Evolutionary conservation across 1,284 basidiomycete genomes (phyloP), one percentile per base, ranked within the genome.

Genomic region (Ganoderma meredithae): DNA sequence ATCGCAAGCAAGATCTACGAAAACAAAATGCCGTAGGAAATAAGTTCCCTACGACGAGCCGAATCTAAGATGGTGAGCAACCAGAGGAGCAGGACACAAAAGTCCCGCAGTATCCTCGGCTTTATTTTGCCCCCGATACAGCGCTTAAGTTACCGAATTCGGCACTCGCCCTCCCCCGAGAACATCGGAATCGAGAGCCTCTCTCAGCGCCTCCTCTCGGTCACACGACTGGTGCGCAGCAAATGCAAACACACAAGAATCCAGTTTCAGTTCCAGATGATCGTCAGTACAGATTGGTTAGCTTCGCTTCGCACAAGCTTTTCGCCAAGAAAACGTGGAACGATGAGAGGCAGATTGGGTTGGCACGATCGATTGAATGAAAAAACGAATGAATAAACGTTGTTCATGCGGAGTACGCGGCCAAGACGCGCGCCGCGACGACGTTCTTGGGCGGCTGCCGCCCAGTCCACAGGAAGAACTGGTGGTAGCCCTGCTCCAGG

Each of bases 401-500:
- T 8, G 33, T 8, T n/a, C 12, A 63, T 5, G 33, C 33, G 3
- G 70, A 63, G 63, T 90, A 90, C 67, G 78, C 81, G 59, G 79
- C 81, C 82, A 83, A 84, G 22, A 91, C 90, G 58, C 73, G 78
- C 63, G 83, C 79, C 44, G 83, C 79, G 27, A 90, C 86, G 7
- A 76, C 76, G 5, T 71, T 74, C 73, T 77, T 81, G 5, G 91
- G 91, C 69, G 87, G 89, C 62, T 74, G 76, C 58, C 89, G 81
- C 13, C 86, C 88, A 70, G 93, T 97, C 96, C 95, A 98, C 63
- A 88, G 76, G 79, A 89, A 86, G 78, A 95, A 96, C 80, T 97
- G 95, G 66, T 86, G 86, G 79, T 90, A 96, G 1, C 93, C 96
- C 77, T 97, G 95, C 81, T 95, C 91, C 59, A 96, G 83, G 60